Conservation (phyloP, 345 rosid species). For the Hypericum androsaemum region DNA sequence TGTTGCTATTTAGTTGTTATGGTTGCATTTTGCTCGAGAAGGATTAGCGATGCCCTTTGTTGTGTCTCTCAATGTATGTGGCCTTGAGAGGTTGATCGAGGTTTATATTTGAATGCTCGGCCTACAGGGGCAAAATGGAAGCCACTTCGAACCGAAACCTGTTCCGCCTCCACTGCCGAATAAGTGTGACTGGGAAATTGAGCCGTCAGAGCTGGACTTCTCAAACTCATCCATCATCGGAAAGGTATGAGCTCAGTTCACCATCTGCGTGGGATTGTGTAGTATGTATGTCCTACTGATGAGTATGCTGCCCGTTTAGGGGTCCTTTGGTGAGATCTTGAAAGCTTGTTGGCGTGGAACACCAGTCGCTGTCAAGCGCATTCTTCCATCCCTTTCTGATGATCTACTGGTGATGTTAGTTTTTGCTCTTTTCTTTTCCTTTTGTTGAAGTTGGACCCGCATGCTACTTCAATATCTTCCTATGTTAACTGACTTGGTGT, state of each 20-base stretch:
- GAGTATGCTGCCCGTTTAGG: slow-evolving; percentile 35
- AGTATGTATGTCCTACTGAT: slow-evolving; percentile 13
- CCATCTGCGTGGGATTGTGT: not conserved
- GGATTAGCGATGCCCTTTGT: too few relatives aligned
- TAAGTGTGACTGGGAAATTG: slow-evolving; percentile 99
- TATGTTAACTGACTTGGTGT: too few relatives aligned
- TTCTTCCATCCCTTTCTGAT: slow-evolving; percentile 95
- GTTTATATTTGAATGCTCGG: slow-evolving; percentile 4
- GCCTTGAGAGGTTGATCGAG: slow-evolving; percentile 1
- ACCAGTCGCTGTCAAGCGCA: slow-evolving; percentile 92
- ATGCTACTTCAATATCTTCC: slow-evolving; percentile 4
- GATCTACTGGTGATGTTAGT: slow-evolving; percentile 96
- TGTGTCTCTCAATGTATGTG: too few relatives aligned
- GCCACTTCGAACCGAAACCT: slow-evolving; percentile 95
- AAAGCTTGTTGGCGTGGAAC: slow-evolving; percentile 98
- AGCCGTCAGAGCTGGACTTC: slow-evolving; percentile 90
- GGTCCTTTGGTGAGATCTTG: slow-evolving; percentile 96
- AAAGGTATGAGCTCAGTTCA: slow-evolving; percentile 44
- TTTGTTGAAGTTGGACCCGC: slow-evolving; percentile 1
- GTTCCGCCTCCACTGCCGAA: slow-evolving; percentile 91
- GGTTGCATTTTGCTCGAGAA: too few relatives aligned
- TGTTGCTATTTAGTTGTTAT: too few relatives aligned
- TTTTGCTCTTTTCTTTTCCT: slow-evolving; percentile 2
- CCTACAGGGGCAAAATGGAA: slow-evolving; percentile 92
- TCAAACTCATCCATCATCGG: slow-evolving; percentile 68